Conservation (phyloP, 2,329 filamentous ascomycete genomes). For the Aspergillus transmontanensis region DNA sequence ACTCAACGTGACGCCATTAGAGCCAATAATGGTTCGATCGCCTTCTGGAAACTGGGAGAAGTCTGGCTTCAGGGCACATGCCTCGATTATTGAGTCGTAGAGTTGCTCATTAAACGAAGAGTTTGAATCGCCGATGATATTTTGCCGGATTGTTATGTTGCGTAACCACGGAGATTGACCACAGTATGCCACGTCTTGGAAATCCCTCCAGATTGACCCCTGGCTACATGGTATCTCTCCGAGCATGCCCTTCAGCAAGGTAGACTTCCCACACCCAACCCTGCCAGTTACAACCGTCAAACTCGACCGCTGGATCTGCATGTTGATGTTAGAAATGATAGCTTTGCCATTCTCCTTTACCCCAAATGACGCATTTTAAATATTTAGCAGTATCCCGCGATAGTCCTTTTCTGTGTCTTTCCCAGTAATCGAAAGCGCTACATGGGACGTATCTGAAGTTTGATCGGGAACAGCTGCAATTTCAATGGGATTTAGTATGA, state of each 20-base stretch:
- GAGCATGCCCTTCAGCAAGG: neutral
- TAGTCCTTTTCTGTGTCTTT: neutral
- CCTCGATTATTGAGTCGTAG: neutral
- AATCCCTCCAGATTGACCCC: neutral
- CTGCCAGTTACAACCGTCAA: neutral
- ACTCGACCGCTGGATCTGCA: neutral
- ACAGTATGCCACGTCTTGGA: neutral
- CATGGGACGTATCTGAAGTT: neutral
- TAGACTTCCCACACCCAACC: neutral
- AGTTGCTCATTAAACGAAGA: neutral
- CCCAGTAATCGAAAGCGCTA: neutral
- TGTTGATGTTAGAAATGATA: neutral
- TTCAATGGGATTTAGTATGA: neutral
- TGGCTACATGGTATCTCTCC: neutral
- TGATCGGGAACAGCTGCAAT: neutral
- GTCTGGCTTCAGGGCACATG: neutral
- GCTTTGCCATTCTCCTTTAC: neutral
- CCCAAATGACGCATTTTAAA: neutral
- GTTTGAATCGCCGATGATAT: neutral
- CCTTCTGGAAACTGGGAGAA: neutral
- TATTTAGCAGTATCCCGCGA: neutral
- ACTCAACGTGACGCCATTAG: neutral
- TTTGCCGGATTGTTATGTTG: neutral
- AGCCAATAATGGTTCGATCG: neutral
- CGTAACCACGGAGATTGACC: neutral